Base-by-base conservation (phyloP, 352 stramenopile genomes). In the Pythium rhizo-oryzae region DNA sequence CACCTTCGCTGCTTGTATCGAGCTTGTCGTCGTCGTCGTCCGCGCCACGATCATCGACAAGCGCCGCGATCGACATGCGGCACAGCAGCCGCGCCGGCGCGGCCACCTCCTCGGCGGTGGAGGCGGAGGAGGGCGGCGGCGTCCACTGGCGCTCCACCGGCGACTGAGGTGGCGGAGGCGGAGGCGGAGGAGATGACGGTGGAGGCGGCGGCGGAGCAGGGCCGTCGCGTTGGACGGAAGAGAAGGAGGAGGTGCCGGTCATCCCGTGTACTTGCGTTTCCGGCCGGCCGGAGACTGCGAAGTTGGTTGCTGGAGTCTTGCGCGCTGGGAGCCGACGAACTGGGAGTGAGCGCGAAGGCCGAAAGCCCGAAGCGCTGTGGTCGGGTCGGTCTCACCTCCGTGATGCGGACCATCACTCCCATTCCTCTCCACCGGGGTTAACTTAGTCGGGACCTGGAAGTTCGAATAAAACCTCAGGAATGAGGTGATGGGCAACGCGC, bases 321-420 rank as follows among this genome's bases (percentile, higher is more conserved):
- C 12, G 39, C 15, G 25, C 41, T 63, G 56, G 28, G 35, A 28
- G 53, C 44, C 56, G 56, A 53, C 56, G 56, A 63, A 53, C 56
- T 63, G 56, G 56, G 54, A 63, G 53, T 63, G 56, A 63, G 28
- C 28, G 28, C 28, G 56, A 57, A 30, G 46, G 9, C 24, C 28
- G 28, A 33, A 33, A 33, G 28, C 28, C 28, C 28, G 28, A 33
- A 33, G 28, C 28, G 28, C 28, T 33, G 28, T 33, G 28, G 28
- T 33, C 28, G 28, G 28, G 28, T 33, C 28, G 28, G 28, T 33
- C 28, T 33, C 28, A 33, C 28, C 28, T 33, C 28, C 28, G 28
- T 33, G 46, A 52, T 19, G 12, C 35, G 8, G 60, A 67, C 60
- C 60, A 60, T 67, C 60, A 67, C 51, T 67, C 60, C 60, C 60